A percentile compares a stretch with the other conserved stretches of the same genome.
phyloP scores from a whole-genome alignment of 2,329 filamentous ascomycete species.

The Tolypocladium cylindrosporum region DNA sequence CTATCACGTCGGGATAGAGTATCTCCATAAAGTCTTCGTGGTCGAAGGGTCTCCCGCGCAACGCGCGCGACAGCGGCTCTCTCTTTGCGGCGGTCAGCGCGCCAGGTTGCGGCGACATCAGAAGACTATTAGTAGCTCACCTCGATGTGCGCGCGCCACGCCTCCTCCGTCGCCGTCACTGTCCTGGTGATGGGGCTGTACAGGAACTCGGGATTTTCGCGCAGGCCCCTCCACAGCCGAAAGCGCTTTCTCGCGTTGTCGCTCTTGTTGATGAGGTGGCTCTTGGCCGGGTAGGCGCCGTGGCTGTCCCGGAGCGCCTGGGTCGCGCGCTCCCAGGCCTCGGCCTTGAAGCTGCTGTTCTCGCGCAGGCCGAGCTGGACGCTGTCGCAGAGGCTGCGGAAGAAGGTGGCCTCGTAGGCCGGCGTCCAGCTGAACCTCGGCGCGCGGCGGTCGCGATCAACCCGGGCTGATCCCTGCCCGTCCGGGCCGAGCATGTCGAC shows the following conservation, averaged over 20 bases:
- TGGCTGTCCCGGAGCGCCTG: constrained; percentile 44
- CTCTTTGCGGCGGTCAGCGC: constrained; percentile 27
- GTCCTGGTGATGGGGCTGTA: constrained; percentile 41
- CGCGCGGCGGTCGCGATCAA: constrained; percentile 30
- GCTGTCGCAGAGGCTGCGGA: constrained; percentile 49
- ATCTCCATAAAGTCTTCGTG: constrained; percentile 53
- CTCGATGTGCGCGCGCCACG: constrained; percentile 47
- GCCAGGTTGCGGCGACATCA: background rate
- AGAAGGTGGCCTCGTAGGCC: constrained; percentile 50
- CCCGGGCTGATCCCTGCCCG: constrained; percentile 19
- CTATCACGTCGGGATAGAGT: constrained; percentile 49
- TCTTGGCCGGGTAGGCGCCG: constrained; percentile 47
- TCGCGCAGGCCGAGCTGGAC: constrained; percentile 46
- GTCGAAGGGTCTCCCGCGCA: constrained; percentile 48
- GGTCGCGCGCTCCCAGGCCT: constrained; percentile 50
- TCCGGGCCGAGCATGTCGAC: constrained; percentile 25
- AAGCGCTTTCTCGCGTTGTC: constrained; percentile 55
- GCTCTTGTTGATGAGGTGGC: constrained; percentile 53
- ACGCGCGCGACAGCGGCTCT: constrained; percentile 46
- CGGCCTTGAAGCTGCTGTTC: constrained; percentile 51
- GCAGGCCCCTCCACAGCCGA: constrained; percentile 48
- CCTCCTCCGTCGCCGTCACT: constrained; percentile 46
- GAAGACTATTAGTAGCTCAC: constrained; percentile 23
- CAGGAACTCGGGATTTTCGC: constrained; percentile 46
- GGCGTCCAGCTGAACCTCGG: constrained; percentile 52